Base-by-base conservation (phyloP, 2,329 filamentous ascomycete species). In the Cladophialophora carrionii region DNA sequence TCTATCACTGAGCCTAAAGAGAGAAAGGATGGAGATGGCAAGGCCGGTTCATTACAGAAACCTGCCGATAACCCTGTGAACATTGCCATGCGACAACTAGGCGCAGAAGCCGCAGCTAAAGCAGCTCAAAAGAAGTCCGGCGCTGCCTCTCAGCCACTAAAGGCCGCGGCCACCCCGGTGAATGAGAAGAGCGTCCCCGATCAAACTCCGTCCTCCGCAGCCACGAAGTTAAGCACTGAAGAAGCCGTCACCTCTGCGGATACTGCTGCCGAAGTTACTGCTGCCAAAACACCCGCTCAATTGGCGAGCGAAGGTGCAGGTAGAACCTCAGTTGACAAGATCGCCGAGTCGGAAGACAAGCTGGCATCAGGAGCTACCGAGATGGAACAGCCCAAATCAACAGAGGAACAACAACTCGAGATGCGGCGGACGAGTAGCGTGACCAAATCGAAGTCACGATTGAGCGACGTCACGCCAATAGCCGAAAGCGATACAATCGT, bases 1-100 rank as follows among this genome's bases (percentile, higher is more conserved):
- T 63, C 67, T 24, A 66, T 70, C 59, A 22, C 57, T 14, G 70
- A 72, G 20, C 70, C 70, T 3, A 68, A 60, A 61, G 68, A 63
- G 7, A 61, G 60, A 54, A 57, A 64, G 17, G 60, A 62, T 29
- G 22, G 65, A 9, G 62, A 71, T 6, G 31, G 7, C 49, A 57
- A 34, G n/a, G 22, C 48, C 7, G 64, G 24, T 29, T n/a, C 62
- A 37, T 61, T 60, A 53, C 57, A 61, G 32, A 67, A 67, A 37
- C 26, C 66, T 8, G 37, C 52, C 48, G 65, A 79, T 29, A 73
- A 76, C 6, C 74, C 73, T 2, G 72, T 78, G n/a, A 75, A 77
- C 1, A 66, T 78, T 9, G 76, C 79, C 1, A 69, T 82, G 59
- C 74, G 80, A 56, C 79, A 81, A 71, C 79, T 79, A 1, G 77